phyloP scores from a whole-genome alignment of 106 monocot species.

The Acorus calamus region DNA sequence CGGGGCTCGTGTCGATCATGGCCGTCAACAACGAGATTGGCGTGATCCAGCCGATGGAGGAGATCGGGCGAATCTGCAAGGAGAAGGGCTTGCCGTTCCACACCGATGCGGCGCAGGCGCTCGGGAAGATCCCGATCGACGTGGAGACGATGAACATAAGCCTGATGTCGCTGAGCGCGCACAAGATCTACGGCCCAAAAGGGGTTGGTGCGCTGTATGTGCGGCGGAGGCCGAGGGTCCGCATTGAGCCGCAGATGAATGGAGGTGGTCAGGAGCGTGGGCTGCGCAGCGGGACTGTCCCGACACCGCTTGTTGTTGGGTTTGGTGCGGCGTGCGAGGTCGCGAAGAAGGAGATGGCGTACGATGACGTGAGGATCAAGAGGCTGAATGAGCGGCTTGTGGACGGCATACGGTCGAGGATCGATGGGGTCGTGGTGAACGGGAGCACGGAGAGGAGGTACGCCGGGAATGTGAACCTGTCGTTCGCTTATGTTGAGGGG shows the following conservation, averaged over 20 bases:
- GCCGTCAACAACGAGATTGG: constrained; percentile 98
- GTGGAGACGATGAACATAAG: constrained; percentile 81
- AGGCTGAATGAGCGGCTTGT: constrained; percentile 58
- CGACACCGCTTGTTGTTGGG: constrained; percentile 79
- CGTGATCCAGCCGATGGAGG: constrained; percentile 86
- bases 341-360: constrained; percentile 87
- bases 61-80: constrained; percentile 77
- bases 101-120: constrained; percentile 89
- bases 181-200: constrained; percentile 97
- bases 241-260: constrained; percentile 96
- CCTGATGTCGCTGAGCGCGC: constrained; percentile 87
- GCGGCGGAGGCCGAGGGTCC: constrained; percentile 64
- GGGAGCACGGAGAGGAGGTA: constrained; percentile 80
- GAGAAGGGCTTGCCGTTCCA: constrained; percentile 69
- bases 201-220: constrained; percentile 87
- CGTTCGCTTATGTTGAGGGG: constrained; percentile 89
- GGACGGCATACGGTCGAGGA: constrained; percentile 37
- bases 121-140: constrained; percentile 86
- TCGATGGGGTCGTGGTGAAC: constrained; percentile 78
- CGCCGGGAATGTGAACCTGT: constrained; percentile 76
- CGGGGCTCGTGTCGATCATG: constrained; percentile 90
- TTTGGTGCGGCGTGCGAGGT: constrained; percentile 84
- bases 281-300: constrained; percentile 87
- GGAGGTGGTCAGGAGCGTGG: constrained; percentile 97
- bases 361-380: constrained; percentile 35